These are phyloP conservation scores for Lactarius hengduanensis DNA, from an alignment of 768 basidiomycete species.

Conservation along the genomic window DNA sequence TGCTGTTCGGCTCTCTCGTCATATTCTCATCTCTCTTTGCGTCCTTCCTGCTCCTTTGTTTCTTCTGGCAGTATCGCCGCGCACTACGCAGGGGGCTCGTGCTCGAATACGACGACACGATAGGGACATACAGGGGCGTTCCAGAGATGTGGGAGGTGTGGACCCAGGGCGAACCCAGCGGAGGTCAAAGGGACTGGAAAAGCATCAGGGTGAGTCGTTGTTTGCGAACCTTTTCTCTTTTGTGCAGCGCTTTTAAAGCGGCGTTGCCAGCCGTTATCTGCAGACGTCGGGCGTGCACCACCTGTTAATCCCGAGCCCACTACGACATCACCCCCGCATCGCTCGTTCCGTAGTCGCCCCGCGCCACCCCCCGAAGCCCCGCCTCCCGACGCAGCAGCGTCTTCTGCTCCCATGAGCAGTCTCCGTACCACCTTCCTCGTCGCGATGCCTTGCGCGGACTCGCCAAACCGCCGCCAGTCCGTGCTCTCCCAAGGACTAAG, in stretches of 20 bases:
- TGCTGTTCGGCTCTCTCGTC: conserved; percentile 16
- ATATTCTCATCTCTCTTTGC: conserved; percentile 10
- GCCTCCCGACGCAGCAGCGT: neutral
- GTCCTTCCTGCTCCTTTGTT: conserved; percentile 8
- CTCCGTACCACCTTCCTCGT: conserved; percentile 20
- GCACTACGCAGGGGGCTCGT: neutral
- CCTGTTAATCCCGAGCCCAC: neutral
- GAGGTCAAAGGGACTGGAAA: conserved; percentile 9
- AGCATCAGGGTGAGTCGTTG: conserved; percentile 16
- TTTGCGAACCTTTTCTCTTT: neutral
- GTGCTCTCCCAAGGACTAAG: conserved; percentile 8
- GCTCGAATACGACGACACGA: conserved; percentile 10
- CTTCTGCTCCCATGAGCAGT: neutral
- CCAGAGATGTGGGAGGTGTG: conserved; percentile 26
- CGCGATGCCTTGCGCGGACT: conserved; percentile 20
- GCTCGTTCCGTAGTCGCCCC: neutral
- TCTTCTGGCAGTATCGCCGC: conserved; percentile 17
- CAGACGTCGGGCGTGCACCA: neutral
- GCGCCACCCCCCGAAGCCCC: neutral
- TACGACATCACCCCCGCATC: neutral
- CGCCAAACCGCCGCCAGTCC: conserved; percentile 9
- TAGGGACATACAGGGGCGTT: neutral
- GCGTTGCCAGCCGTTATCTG: conserved; percentile 14
- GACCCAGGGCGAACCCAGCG: conserved; percentile 9
- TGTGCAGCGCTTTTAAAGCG: neutral